Conservation (phyloP, 495 filamentous ascomycete species). For the Podospora pseudocomata region DNA sequence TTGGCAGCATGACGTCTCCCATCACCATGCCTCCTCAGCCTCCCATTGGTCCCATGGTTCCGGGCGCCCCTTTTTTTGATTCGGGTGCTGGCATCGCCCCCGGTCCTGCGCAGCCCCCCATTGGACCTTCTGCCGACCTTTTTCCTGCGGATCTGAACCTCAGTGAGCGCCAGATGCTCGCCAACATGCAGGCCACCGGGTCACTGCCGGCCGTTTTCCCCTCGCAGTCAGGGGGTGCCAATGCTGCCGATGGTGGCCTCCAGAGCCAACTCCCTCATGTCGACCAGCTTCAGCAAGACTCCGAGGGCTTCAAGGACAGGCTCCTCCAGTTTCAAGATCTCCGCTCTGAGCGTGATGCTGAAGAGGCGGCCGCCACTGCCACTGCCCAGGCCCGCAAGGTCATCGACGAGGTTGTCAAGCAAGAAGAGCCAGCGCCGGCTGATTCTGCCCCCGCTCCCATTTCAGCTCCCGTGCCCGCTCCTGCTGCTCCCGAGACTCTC, state of each 20-base stretch:
- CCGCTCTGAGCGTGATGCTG: conserved; percentile 54
- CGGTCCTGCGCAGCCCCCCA: conserved; percentile 19
- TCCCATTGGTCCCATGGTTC: conserved; percentile 57
- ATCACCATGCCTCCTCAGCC: conserved; percentile 69
- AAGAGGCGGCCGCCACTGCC: conserved; percentile 28
- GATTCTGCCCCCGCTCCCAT: not conserved
- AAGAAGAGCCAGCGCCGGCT: conserved; percentile 11
- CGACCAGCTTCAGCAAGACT: conserved; percentile 47
- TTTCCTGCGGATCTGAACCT: conserved; percentile 48
- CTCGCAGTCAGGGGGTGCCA: conserved; percentile 15
- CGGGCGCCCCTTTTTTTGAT: conserved; percentile 65
- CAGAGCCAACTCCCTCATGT: conserved; percentile 41
- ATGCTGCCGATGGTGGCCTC: conserved; percentile 29
- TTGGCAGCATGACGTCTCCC: conserved; percentile 87
- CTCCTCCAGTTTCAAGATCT: conserved; percentile 55
- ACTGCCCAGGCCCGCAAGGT: conserved; percentile 13
- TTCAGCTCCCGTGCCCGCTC: not conserved
- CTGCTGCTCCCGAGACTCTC: conserved; percentile 1
- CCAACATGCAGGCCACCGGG: conserved; percentile 35
- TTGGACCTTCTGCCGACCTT: conserved; percentile 36
- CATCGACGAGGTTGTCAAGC: conserved; percentile 16
- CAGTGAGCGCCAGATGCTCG: conserved; percentile 40
- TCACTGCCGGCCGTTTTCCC: conserved; percentile 34
- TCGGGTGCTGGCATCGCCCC: conserved; percentile 33
- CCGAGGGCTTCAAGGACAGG: conserved; percentile 49